These are phyloP conservation scores for Jasminum sambac DNA, from an alignment of 257 asterid genomes.

Conservation along the genomic window DNA sequence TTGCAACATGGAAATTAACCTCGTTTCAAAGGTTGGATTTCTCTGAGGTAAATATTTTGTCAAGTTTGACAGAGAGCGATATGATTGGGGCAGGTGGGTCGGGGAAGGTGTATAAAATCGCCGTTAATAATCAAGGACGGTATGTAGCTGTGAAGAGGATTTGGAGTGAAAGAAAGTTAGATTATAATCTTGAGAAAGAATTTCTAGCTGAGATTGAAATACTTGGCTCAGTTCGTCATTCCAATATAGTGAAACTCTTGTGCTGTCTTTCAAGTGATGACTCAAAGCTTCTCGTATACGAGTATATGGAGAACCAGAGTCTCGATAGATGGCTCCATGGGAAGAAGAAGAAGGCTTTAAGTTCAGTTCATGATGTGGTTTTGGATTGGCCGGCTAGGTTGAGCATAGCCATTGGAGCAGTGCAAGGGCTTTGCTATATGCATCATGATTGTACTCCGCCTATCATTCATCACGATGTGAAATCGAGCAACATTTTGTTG, in stretches of 20 bases:
- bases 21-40: constrained; percentile 68
- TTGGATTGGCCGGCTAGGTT: constrained; percentile 68
- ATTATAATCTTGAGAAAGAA: constrained; percentile 47
- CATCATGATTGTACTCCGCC: constrained; percentile 65
- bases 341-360: constrained; percentile 25
- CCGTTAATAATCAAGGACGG: constrained; percentile 29
- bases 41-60: constrained; percentile 43
- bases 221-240: constrained; percentile 56
- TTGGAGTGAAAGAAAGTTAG: constrained; percentile 36
- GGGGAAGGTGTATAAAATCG: constrained; percentile 54
- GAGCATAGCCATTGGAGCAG: constrained; percentile 61
- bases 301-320: constrained; percentile 59
- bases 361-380: constrained; percentile 9
- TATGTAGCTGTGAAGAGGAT: constrained; percentile 59
- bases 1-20: constrained; percentile 72
- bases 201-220: constrained; percentile 63
- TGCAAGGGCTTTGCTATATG: constrained; percentile 70
- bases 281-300: constrained; percentile 58
- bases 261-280: constrained; percentile 54
- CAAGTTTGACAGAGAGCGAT: constrained; percentile 49
- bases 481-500: constrained; percentile 65
- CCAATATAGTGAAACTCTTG: constrained; percentile 61
- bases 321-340: constrained; percentile 61
- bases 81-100: constrained; percentile 67
- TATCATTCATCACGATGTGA: constrained; percentile 62